Percentiles rank a stretch among this genome's conserved stretches.
Conservation (phyloP, 2,329 filamentous ascomycete species). For the Aspergillus tanneri region DNA sequence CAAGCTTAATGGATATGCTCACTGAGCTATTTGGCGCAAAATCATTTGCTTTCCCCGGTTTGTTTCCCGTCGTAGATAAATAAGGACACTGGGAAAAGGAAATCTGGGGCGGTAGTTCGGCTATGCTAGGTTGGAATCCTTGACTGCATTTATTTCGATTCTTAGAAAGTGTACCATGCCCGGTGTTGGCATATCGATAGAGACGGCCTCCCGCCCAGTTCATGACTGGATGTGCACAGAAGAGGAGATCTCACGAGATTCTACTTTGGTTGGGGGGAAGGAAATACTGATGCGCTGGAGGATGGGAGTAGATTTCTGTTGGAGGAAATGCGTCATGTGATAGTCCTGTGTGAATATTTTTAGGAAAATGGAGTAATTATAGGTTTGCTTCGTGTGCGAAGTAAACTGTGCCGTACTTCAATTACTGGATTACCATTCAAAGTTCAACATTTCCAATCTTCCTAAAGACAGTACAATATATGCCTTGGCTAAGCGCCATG, state of each 20-base stretch:
- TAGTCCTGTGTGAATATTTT: too few relatives aligned
- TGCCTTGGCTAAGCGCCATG: too few relatives aligned
- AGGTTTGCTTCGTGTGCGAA: too few relatives aligned
- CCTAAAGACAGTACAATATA: too few relatives aligned
- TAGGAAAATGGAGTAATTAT: too few relatives aligned
- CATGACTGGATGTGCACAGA: constrained; percentile 28
- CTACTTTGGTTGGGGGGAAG: neutral
- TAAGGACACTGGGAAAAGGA: neutral
- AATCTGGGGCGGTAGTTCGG: neutral
- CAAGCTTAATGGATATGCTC: too few relatives aligned
- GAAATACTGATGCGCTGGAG: neutral
- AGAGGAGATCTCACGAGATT: neutral
- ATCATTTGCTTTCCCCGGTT: neutral
- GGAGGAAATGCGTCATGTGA: neutral
- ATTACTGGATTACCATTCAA: too few relatives aligned
- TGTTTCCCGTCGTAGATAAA: neutral
- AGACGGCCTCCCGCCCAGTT: constrained; percentile 48
- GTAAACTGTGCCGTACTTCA: too few relatives aligned
- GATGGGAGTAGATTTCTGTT: neutral
- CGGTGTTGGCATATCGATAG: constrained; percentile 39
- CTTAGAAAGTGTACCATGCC: constrained; percentile 24
- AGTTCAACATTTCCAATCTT: too few relatives aligned
- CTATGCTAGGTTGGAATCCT: neutral
- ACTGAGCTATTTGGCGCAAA: neutral
- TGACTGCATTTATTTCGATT: constrained; percentile 19